phyloP scores from a whole-genome alignment of 2,329 filamentous ascomycete genomes.

The Epichloe scottii region DNA sequence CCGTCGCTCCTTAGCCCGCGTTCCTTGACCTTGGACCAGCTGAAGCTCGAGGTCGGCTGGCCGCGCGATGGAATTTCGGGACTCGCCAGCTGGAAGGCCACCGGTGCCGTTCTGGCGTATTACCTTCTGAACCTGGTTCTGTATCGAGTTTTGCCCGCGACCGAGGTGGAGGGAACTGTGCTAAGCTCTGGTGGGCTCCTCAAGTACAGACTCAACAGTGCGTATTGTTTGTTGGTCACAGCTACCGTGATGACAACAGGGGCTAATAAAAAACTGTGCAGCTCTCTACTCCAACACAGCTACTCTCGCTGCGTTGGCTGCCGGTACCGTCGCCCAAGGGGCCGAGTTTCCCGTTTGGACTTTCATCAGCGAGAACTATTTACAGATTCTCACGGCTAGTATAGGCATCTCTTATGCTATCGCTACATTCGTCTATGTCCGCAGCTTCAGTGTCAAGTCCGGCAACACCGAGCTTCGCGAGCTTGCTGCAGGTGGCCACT shows the following conservation, averaged over 20 bases:
- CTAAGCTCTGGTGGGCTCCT: conserved; percentile 60
- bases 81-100: conserved; percentile 56
- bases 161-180: conserved; percentile 56
- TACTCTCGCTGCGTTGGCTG: conserved; percentile 57
- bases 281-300: conserved; percentile 65
- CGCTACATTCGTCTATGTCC: conserved; percentile 67
- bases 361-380: conserved; percentile 83
- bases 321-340: conserved; percentile 65
- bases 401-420: conserved; percentile 62
- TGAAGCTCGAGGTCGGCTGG: conserved; percentile 78
- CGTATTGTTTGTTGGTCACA: conserved; percentile 9
- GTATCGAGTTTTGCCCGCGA: conserved; percentile 64
- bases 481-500: conserved; percentile 68
- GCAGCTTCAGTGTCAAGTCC: conserved; percentile 70
- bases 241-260: not conserved
- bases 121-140: conserved; percentile 65
- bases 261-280: conserved; percentile 21
- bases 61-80: conserved; percentile 56
- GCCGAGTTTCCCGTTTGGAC: conserved; percentile 81
- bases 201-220: conserved; percentile 73
- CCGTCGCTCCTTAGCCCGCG: conserved; percentile 66
- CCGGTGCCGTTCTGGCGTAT: conserved; percentile 62
- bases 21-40: conserved; percentile 54
- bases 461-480: conserved; percentile 61
- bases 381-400: conserved; percentile 75